These are phyloP conservation scores for Fusarium sp. DNA, from an alignment of 2,329 filamentous ascomycete species.

Conservation along the genomic window DNA sequence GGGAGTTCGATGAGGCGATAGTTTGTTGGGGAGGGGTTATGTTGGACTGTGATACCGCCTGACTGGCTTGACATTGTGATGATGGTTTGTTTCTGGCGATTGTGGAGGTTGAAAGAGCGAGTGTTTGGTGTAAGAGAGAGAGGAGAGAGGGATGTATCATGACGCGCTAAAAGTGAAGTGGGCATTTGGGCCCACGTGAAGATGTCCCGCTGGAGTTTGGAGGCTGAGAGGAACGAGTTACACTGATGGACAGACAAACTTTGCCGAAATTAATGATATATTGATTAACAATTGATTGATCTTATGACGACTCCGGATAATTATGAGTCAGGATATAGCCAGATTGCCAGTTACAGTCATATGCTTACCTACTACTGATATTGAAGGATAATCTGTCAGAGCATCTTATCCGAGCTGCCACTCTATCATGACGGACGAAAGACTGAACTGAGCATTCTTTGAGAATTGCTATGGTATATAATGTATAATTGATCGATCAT, in stretches of 20 bases:
- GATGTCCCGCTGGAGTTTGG: not conserved
- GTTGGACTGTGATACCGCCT: constrained; percentile 60
- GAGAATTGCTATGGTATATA: no score
- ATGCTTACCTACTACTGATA: not conserved
- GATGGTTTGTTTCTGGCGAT: not conserved
- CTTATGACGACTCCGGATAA: not conserved
- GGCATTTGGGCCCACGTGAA: constrained; percentile 14
- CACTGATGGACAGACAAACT: not conserved
- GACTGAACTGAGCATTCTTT: not conserved
- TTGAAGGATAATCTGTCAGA: not conserved
- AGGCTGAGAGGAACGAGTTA: not conserved
- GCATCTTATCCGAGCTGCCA: not conserved
- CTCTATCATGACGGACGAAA: not conserved
- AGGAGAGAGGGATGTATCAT: not conserved
- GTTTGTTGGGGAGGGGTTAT: constrained; percentile 57
- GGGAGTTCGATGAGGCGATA: constrained; percentile 72
- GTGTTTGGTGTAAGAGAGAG: not conserved
- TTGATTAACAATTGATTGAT: not conserved
- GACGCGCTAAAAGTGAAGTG: not conserved
- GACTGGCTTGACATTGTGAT: constrained; percentile 57
- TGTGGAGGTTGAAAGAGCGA: not conserved
- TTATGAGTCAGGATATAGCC: not conserved
- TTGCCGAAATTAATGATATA: not conserved
- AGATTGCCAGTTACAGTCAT: not conserved
- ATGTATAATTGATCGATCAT: no score